Evolutionary conservation across 1,284 basidiomycete genomes (phyloP).

Genomic region (Naganishia sp.): DNA sequence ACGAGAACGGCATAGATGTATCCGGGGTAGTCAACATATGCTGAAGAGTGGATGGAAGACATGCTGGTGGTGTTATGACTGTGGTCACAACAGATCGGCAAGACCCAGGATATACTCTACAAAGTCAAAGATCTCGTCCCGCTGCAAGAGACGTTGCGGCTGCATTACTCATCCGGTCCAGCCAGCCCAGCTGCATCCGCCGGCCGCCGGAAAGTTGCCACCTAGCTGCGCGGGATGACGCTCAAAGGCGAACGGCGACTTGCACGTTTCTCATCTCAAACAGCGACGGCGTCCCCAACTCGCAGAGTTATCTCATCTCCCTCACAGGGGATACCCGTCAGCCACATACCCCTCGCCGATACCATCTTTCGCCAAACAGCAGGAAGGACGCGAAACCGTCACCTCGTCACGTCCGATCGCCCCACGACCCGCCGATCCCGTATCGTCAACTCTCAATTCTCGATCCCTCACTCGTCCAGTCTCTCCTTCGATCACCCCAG

Average conservation of each 20-base stretch:
- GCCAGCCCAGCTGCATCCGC: background rate
- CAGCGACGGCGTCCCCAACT: background rate
- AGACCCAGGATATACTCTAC: background rate
- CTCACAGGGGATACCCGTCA: background rate
- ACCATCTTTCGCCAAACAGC: background rate
- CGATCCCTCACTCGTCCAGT: background rate
- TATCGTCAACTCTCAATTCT: background rate
- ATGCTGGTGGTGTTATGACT: background rate
- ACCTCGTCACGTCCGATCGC: background rate
- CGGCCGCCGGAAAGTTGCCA: slow-evolving; percentile 4
- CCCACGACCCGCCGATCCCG: background rate
- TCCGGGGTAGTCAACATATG: slow-evolving; percentile 38
- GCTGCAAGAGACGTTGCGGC: background rate
- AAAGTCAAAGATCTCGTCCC: background rate
- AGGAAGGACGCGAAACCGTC: background rate
- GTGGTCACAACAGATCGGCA: no score
- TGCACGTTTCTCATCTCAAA: background rate
- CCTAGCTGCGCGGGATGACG: slow-evolving; percentile 2
- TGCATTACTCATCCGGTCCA: background rate
- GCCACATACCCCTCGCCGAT: background rate
- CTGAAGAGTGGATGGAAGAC: slow-evolving; percentile 4
- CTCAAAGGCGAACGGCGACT: background rate
- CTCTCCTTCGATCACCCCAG: background rate
- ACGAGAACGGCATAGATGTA: slow-evolving; percentile 45
- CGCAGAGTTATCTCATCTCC: slow-evolving; percentile 7